These are phyloP conservation scores for Pichia californica DNA, from an alignment of 805 yeast species.

Conservation along the genomic window DNA sequence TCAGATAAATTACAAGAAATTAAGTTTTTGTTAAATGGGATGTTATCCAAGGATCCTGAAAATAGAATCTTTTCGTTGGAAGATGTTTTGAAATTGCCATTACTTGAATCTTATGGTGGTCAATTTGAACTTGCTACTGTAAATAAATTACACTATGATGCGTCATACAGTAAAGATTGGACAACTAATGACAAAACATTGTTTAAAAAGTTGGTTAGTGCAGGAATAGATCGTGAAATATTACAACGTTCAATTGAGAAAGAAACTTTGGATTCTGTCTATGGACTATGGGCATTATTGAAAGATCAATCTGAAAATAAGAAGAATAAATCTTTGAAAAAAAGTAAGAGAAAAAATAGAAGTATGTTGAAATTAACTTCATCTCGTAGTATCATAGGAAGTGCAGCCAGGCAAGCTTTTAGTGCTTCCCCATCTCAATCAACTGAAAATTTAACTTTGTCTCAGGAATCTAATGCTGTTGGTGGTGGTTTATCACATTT, in stretches of 20 bases:
- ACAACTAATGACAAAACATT: slow-evolving; percentile 58
- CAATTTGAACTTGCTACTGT: slow-evolving; percentile 34
- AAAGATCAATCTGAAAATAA: slow-evolving; percentile 49
- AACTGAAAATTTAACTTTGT: not conserved
- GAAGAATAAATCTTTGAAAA: slow-evolving; percentile 25
- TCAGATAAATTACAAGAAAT: slow-evolving; percentile 35
- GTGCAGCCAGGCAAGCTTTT: slow-evolving; percentile 16
- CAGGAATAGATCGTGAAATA: slow-evolving; percentile 58
- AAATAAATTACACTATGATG: slow-evolving; percentile 30
- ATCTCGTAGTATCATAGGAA: slow-evolving; percentile 22
- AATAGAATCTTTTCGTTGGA: slow-evolving; percentile 48
- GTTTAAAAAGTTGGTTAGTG: slow-evolving; percentile 49
- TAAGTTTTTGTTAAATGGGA: slow-evolving; percentile 42
- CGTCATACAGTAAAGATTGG: slow-evolving; percentile 20
- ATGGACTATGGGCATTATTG: slow-evolving; percentile 69
- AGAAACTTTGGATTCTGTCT: slow-evolving; percentile 60
- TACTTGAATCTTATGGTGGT: slow-evolving; percentile 42
- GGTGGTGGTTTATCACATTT: not conserved
- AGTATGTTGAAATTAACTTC: slow-evolving; percentile 24
- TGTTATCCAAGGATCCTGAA: slow-evolving; percentile 63
- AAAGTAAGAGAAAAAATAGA: slow-evolving; percentile 19
- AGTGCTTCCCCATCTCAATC: slow-evolving; percentile 12
- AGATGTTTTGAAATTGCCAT: slow-evolving; percentile 46
- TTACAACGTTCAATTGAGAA: slow-evolving; percentile 52
- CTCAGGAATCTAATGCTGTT: not conserved